Percentiles rank a stretch among this genome's conserved stretches.
Evolutionary conservation across 2,329 filamentous ascomycete species (phyloP).

Genomic region (Remersonia thermophila): DNA sequence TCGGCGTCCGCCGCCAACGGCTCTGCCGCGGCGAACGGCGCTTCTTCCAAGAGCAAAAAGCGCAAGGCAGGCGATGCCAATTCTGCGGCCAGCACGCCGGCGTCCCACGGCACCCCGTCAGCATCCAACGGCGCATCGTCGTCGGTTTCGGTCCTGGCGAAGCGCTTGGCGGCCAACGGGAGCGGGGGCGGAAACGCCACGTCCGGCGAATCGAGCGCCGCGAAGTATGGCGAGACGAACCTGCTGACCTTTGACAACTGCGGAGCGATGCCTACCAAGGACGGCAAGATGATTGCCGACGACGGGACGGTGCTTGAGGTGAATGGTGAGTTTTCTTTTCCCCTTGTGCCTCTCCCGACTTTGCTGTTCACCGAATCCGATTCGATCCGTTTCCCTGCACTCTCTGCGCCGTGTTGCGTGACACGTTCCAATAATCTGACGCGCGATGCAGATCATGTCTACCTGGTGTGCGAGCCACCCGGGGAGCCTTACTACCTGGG

Average conservation of each 20-base stretch:
- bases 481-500: constrained; percentile 96
- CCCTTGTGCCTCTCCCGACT: neutral
- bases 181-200: constrained; percentile 17
- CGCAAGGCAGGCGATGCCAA: constrained; percentile 55
- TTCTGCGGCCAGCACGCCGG: constrained; percentile 18
- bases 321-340: constrained; percentile 56
- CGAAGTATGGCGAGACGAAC: constrained; percentile 55
- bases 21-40: constrained; percentile 23
- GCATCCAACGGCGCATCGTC: constrained; percentile 7
- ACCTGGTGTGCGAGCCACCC: constrained; percentile 92
- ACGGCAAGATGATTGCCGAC: constrained; percentile 74
- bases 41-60: constrained; percentile 54
- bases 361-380: neutral
- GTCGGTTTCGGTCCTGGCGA: constrained; percentile 15
- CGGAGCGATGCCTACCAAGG: constrained; percentile 49
- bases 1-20: constrained; percentile 22
- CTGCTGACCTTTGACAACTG: constrained; percentile 77
- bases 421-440: constrained; percentile 10
- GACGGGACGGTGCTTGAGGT: constrained; percentile 73
- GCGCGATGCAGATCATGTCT: constrained; percentile 55
- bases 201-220: constrained; percentile 21
- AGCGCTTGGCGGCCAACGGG: constrained; percentile 19
- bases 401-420: constrained; percentile 1
- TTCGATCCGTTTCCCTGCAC: neutral
- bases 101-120: constrained; percentile 18